Evolutionary conservation across 495 filamentous ascomycete genomes (phyloP), one percentile per base, ranked within the genome.

Genomic region (Clohesyomyces aquaticus): DNA sequence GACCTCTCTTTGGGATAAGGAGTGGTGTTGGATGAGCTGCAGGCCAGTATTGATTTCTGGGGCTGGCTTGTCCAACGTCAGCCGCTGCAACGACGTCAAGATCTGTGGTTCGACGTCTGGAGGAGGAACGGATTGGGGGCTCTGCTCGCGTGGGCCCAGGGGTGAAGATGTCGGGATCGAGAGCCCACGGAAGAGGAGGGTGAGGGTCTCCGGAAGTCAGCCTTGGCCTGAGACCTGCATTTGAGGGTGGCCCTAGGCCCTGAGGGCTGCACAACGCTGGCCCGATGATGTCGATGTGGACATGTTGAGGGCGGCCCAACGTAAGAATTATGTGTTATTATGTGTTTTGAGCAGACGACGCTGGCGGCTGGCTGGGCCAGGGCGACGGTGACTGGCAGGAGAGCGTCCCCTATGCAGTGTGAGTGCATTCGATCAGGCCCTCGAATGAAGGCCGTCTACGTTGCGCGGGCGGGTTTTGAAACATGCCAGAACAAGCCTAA

Each of bases 401-500:
- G n/a, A 22, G 10, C 26, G 11, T 64, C 53, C 19, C 61, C 53
- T 58, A 12, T 58, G 12, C 35, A 43, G 26, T n/a, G n/a, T n/a
- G n/a, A n/a, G n/a, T 29, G 59, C 59, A 63, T 63, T 23, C 35
- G 14, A 38, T 16, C 22, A 55, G 50, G 42, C 56, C 55, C 64
- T 68, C 66, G 66, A 68, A 68, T 68, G 50, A 61, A 49, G 42
- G 28, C 25, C 26, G 52, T 54, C 11, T 68, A 68, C 65, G 65
- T 68, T 55, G 51, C 59, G 59, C 62, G 42, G 41, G 65, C 60
- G 65, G 66, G 66, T 64, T 61, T 68, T 68, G 66, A 68, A 68
- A 68, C 66, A 52, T 28, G 50, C 45, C 41, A 55, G 28, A 22
- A 48, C 47, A 55, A 53, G 55, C 60, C 55, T 64, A 64, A 59